phyloP scores from a whole-genome alignment of 2,329 filamentous ascomycete species.

The Curvularia eragrostidis region DNA sequence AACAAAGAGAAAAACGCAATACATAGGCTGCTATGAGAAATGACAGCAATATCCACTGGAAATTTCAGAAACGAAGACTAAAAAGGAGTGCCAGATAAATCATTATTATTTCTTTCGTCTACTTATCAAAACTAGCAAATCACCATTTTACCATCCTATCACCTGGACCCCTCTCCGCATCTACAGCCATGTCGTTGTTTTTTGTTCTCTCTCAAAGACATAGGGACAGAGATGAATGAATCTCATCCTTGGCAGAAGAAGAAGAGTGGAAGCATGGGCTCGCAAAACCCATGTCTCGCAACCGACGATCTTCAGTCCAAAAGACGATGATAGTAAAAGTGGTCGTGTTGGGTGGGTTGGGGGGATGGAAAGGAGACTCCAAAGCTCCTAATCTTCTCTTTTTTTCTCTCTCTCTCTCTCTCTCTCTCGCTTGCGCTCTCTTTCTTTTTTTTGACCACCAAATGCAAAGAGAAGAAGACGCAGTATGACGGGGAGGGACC shows the following conservation, averaged over 20 bases:
- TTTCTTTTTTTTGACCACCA: background rate
- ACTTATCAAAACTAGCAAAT: constrained; percentile 2
- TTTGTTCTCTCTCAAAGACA: no score
- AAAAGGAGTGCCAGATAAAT: background rate
- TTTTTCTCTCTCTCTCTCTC: background rate
- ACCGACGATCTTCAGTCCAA: background rate
- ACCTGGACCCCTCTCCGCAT: background rate
- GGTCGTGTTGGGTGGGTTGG: background rate
- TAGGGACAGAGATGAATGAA: constrained; percentile 10
- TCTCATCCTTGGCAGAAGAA: constrained; percentile 7
- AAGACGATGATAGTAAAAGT: background rate
- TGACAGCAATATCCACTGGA: background rate
- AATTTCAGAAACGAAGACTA: background rate
- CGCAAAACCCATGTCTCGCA: background rate
- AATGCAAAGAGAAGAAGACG: background rate
- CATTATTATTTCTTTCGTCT: constrained; percentile 2
- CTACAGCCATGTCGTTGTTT: constrained; percentile 1
- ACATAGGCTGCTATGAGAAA: background rate
- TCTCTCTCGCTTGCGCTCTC: no score
- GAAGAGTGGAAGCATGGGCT: no score
- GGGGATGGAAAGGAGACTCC: background rate
- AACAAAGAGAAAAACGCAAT: background rate
- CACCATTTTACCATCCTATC: constrained; percentile 3
- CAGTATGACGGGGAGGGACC: constrained; percentile 10
- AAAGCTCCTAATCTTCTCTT: background rate